Evolutionary conservation across 345 rosid genomes (phyloP), one percentile per base, ranked within the genome.

Genomic region (Aethionema arabicum): DNA sequence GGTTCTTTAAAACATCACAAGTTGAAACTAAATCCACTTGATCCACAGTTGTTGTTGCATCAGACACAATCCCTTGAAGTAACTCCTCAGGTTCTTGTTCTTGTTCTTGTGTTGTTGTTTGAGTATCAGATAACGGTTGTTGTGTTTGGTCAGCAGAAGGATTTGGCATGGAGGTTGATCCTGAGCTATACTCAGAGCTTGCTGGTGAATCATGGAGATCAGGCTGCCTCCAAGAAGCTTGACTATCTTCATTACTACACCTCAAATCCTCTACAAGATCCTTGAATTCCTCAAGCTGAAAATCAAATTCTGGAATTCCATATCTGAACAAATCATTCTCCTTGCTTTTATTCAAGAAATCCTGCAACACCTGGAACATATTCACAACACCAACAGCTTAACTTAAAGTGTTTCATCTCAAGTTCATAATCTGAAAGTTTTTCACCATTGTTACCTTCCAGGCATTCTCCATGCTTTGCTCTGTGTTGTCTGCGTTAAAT

Each of bases 131-230:
- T 69, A 73, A 74, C 54, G 61, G 63, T 68, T 80, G 80, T 53
- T 80, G 82, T 51, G 65, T 70, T 68, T 61, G 72, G 42, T 81
- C 89, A 67, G 65, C 74, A 42, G 70, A 73, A 31, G 63, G 40
- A 65, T 62, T 70, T 36, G 73, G 69, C 76, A 80, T 59, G 16
- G 73, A 43, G 42, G 85, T 85, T 61, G 97, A 93, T 56, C 96
- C 97, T 66, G 95, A 83, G 58, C 97, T 93, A 48, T 83, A 83
- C 36, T 84, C 95, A 38, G 97, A 93, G 74, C 95, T 93, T 63
- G 84, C 85, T 42, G 96, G 88, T 69, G 99, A 95, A 72, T 87
- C 87, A 43, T 83, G 81, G 7, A 84, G 80, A 77, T 73, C 87
- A 45, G 88, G 96, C 75, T 80, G 95, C 87, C 98, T 89, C 93